Evolutionary conservation across 2,329 filamentous ascomycete species (phyloP).

Genomic region (Clarireedia homoeocarpa): DNA sequence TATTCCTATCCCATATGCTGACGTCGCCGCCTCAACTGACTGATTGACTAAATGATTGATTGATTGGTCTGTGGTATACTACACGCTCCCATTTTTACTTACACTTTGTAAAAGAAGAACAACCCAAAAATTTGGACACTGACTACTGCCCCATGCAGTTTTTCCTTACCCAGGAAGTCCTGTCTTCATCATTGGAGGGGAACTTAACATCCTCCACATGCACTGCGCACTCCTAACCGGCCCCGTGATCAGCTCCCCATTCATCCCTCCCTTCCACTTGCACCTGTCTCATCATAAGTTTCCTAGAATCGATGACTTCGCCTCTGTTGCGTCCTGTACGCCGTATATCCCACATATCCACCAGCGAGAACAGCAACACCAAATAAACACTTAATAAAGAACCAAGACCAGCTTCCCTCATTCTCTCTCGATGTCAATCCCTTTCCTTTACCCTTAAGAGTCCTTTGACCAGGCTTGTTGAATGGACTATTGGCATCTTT

Average conservation of each 20-base stretch:
- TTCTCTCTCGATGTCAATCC: constrained; percentile 14
- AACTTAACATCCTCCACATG: too few species aligned
- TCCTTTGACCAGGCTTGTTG: neutral
- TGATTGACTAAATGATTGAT: neutral
- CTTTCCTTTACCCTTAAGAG: constrained; percentile 10
- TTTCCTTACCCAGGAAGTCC: neutral
- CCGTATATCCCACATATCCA: constrained; percentile 78
- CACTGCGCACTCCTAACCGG: too few species aligned
- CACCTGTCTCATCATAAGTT: neutral
- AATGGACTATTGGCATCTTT: neutral
- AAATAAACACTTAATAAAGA: constrained; percentile 75
- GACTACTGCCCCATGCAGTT: neutral
- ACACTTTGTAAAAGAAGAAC: too few species aligned
- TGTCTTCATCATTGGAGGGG: too few species aligned
- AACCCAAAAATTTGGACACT: too few species aligned
- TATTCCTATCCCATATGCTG: neutral
- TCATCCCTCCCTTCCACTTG: neutral
- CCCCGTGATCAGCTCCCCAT: too few species aligned
- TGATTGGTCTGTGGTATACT: neutral
- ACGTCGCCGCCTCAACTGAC: neutral
- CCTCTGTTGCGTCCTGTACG: constrained; percentile 52
- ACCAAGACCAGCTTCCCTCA: constrained; percentile 56
- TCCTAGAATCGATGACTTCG: constrained; percentile 28
- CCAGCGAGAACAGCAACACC: constrained; percentile 64
- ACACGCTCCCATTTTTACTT: neutral